Base-by-base conservation (phyloP, 768 basidiomycete genomes). In the Lactarius hatsudake region DNA sequence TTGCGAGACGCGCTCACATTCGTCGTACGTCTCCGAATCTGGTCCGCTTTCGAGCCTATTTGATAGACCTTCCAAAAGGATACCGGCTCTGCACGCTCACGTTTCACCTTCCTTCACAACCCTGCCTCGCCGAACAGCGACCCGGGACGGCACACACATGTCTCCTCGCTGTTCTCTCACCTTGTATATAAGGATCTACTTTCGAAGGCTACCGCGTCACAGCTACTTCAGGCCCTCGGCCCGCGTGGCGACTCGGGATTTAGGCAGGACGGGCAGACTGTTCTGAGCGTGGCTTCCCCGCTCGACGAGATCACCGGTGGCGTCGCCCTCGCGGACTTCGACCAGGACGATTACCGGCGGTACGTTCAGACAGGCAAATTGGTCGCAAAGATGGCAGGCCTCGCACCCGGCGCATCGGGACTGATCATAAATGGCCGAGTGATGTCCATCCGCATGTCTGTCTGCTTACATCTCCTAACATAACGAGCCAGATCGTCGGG, bases 401-500 rank as follows among this genome's bases (percentile, higher is more conserved):
- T 95, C 32, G 71, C 74, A 17, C 83, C 87, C 1, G 90, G 89
- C 0, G 77, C 88, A 65, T 80, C 80, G 26, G 91, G 83, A 0
- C 65, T 98, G 43, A 67, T 96, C 42, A 79, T 92, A 61, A 97
- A 97, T 71, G 96, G 96, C 30, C 81, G 96, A 38, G 94, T 96
- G 73, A 74, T 89, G 79, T 12, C 18, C 66, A 2, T 28, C 10
- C 65, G 30, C 23, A 30, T 12, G 6, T 23, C 3, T 3, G 5
- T 32, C 32, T 36, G 42, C 36, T 36, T 8, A 26, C 63, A 59
- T n/a, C 61, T 66, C 43, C 62, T 53, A 42, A 68, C 56, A 4
- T 43, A 18, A 42, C 17, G 42, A 8, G 42, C 42, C 42, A 96
- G 95, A 76, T 96, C 61, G 79, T 98, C 32, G 92, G 93, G 0